These are phyloP conservation scores for Colletotrichum paranaense DNA, from an alignment of 2,329 filamentous ascomycete genomes.

Conservation along the genomic window DNA sequence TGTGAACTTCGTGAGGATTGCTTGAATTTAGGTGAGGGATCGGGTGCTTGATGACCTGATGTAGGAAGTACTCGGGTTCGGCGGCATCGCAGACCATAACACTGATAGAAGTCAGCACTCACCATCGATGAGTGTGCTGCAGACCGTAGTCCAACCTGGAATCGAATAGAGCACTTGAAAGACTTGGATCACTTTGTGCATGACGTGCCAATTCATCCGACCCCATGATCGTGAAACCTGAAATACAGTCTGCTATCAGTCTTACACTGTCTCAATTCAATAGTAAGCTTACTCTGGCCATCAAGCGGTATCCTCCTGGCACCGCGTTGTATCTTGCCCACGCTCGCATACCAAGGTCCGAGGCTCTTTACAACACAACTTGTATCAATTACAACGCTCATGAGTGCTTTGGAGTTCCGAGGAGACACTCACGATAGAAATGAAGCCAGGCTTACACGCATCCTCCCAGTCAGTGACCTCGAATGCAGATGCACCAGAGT, in stretches of 20 bases:
- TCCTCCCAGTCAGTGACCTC: neutral
- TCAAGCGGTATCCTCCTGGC: neutral
- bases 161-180: neutral
- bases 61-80: conserved; percentile 7
- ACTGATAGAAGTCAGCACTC: neutral
- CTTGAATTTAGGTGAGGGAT: too few relatives aligned
- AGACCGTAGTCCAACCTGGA: neutral
- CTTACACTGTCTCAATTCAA: neutral
- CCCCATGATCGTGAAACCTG: neutral
- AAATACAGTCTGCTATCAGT: neutral
- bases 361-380: neutral
- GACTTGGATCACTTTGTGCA: neutral
- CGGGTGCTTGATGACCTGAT: neutral
- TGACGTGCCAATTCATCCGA: neutral
- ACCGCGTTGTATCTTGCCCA: neutral
- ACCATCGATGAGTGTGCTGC: too few relatives aligned
- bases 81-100: neutral
- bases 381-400: neutral
- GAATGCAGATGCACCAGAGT: neutral
- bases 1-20: neutral
- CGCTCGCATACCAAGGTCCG: neutral
- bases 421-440: neutral
- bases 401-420: too few relatives aligned
- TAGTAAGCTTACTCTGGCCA: neutral
- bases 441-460: neutral